phyloP scores from a whole-genome alignment of 139 green algal genomes.

The Picochlorum costavermella region DNA sequence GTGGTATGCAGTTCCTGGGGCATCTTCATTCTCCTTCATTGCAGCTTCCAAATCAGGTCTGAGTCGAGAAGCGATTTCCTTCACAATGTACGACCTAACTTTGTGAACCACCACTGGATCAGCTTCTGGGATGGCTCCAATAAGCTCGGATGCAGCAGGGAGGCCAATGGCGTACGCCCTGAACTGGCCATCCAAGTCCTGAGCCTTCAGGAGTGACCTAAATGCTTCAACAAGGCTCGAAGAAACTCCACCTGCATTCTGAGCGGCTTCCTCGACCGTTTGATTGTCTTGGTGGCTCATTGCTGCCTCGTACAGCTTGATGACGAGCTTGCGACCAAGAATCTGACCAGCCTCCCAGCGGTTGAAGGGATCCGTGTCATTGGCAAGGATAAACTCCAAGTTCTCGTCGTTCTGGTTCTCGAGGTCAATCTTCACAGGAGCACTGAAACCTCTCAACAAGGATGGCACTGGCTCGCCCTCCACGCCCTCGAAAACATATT shows the following conservation, averaged over 20 bases:
- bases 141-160: slow-evolving; percentile 59
- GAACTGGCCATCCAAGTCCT: slow-evolving; percentile 55
- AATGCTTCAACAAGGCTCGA: slow-evolving; percentile 51
- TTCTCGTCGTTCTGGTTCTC: slow-evolving; percentile 76
- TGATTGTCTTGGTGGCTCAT: slow-evolving; percentile 13
- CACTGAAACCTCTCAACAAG: slow-evolving; percentile 88
- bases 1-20: slow-evolving; percentile 47
- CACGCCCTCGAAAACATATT: slow-evolving; percentile 55
- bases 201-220: slow-evolving; percentile 40
- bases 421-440: slow-evolving; percentile 78
- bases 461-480: slow-evolving; percentile 62
- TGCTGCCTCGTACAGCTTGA: slow-evolving; percentile 57
- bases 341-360: slow-evolving; percentile 84
- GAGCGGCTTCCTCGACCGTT: slow-evolving; percentile 11
- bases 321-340: slow-evolving; percentile 64
- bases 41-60: slow-evolving; percentile 60
- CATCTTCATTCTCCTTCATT: slow-evolving; percentile 53
- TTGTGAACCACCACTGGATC: slow-evolving; percentile 66
- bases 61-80: slow-evolving; percentile 58
- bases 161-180: slow-evolving; percentile 60
- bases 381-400: slow-evolving; percentile 79
- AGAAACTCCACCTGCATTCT: slow-evolving; percentile 50
- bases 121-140: slow-evolving; percentile 53
- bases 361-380: slow-evolving; percentile 91
- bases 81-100: slow-evolving; percentile 62